Evolutionary conservation across 805 yeast genomes (phyloP), one percentile per base, ranked within the genome.

Genomic region (Candida yuanshanica): DNA sequence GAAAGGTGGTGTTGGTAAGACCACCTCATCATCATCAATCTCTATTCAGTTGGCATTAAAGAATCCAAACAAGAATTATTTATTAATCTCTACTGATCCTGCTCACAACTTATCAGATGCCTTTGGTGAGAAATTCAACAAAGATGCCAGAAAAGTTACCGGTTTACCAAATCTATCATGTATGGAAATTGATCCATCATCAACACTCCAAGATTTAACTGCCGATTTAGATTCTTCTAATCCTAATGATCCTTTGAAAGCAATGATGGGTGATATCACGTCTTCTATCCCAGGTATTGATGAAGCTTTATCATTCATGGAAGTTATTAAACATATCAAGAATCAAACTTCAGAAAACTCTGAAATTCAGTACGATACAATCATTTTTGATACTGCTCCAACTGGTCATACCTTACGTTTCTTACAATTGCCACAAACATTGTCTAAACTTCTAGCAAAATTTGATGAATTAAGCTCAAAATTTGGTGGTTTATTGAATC

Each of bases 1-100:
- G 53, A 93, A 93, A 70, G 99, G 99, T 63, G 99, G 99, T 66
- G 99, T 93, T 22, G 99, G 99, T 56, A 93, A 93, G 63, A 93
- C 99, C 48, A 93, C 99, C 20, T 86, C 97, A 4, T 91, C 98
- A 1, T 90, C 96, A 36, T 89, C 97, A 20, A 75, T 93, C 52
- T 95, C 99, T 18, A 83, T 90, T 48, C 98, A 93, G 66, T 75
- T 93, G 62, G 97, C 99, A 14, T 65, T 84, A 46, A 70, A 75
- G 43, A 83, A 95, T 59, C 95, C 95, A 26, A 50, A 63, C 14
- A 90, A 88, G 50, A 82, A 84, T 53, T 95, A 88, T 52, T 70
- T 93, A 47, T 70, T 93, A 53, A 93, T 93, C 55, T 90, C 96
- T 24, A 90, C 98, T 1, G 99, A 93, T 65, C 99, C 99, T 11